These are phyloP conservation scores for Pseudogymnoascus sp. DNA, from an alignment of 2,329 filamentous ascomycete genomes.

Conservation along the genomic window DNA sequence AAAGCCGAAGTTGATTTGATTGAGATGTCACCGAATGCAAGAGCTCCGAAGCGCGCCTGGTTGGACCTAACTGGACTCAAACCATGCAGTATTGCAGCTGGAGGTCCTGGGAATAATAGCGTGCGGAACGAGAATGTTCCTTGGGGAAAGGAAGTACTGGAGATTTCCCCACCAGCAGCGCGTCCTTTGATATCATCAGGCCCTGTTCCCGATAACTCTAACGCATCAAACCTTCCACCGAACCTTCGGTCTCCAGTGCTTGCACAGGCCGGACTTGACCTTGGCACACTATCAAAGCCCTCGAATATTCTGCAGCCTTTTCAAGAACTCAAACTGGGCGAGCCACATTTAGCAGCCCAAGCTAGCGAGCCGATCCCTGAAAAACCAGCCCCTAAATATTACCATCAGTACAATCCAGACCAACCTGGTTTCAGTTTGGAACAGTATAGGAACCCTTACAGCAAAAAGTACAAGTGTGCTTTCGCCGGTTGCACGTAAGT, in stretches of 20 bases:
- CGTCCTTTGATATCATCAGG: background rate
- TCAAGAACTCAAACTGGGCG: background rate
- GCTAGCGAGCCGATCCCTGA: background rate
- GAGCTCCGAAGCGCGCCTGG: background rate
- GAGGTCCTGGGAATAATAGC: background rate
- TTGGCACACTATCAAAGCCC: background rate
- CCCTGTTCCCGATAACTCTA: background rate
- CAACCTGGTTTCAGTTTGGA: background rate
- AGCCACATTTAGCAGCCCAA: background rate
- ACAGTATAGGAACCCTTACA: background rate
- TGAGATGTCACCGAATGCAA: background rate
- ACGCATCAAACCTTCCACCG: background rate
- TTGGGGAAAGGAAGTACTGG: background rate
- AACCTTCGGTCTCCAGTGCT: background rate
- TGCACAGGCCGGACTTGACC: background rate
- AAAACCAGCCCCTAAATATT: background rate
- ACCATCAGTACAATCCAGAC: background rate
- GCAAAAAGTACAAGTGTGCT: background rate
- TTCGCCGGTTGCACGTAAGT: background rate
- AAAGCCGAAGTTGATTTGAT: background rate
- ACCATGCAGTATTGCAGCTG: background rate
- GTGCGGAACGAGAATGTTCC: background rate
- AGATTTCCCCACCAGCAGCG: background rate
- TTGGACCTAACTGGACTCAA: background rate
- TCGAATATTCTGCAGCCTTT: background rate